Conservation (phyloP, 164 flowering plant genomes). For the Nymphaea thermarum region DNA sequence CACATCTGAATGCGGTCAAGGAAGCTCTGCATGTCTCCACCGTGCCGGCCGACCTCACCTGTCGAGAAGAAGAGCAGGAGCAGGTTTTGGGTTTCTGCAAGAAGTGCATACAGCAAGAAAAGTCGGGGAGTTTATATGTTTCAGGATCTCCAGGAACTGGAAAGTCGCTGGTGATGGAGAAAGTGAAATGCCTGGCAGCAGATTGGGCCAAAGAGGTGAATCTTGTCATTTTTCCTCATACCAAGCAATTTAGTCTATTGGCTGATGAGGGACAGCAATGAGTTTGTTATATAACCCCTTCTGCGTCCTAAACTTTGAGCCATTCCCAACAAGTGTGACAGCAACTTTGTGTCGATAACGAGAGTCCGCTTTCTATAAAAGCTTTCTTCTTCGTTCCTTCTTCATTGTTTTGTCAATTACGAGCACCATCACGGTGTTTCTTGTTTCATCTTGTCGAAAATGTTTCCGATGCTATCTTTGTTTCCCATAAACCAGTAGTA, state of each 20-base stretch:
- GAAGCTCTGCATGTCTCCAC: slow-evolving; percentile 79
- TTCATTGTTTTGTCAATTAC: background rate
- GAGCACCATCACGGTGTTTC: too few relatives aligned
- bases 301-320: too few relatives aligned
- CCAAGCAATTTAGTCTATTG: background rate
- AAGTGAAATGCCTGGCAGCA: slow-evolving; percentile 43
- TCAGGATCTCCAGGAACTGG: slow-evolving; percentile 98
- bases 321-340: too few relatives aligned
- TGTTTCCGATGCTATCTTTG: too few relatives aligned
- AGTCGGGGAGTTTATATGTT: slow-evolving; percentile 65
- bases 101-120: slow-evolving; percentile 42
- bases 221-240: background rate
- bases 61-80: slow-evolving; percentile 23
- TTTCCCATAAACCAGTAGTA: too few relatives aligned
- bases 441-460: too few relatives aligned
- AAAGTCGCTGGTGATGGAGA: slow-evolving; percentile 70
- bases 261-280: background rate
- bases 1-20: slow-evolving; percentile 56
- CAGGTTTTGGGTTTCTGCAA: slow-evolving; percentile 65
- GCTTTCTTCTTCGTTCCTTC: background rate
- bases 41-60: slow-evolving; percentile 26
- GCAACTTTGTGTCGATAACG: too few relatives aligned
- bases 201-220: slow-evolving; percentile 55
- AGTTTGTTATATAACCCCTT: too few relatives aligned
- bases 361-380: background rate